phyloP scores from a whole-genome alignment of 306 rosid species.

The Hippophae tibetana region DNA sequence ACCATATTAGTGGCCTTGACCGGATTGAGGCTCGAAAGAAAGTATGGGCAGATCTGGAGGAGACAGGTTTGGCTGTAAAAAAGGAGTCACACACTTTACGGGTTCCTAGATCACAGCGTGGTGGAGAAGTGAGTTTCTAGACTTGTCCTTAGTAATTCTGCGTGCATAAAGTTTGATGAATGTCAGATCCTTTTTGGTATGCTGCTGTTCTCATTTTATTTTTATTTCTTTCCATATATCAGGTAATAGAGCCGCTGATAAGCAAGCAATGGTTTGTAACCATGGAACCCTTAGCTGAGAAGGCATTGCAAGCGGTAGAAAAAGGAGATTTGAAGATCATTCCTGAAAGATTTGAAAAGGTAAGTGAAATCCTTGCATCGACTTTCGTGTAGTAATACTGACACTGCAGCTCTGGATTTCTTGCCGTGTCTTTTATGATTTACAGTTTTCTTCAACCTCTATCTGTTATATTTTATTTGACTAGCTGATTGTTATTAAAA shows the following conservation, averaged over 20 bases:
- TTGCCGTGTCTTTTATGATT: no score
- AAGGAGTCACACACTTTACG: constrained; percentile 79
- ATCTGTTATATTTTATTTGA: neutral
- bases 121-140: constrained; percentile 76
- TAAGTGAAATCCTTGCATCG: constrained; percentile 17
- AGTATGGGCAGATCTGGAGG: constrained; percentile 92
- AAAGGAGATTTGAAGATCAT: constrained; percentile 70
- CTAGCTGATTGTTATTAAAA: neutral
- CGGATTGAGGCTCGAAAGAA: constrained; percentile 93
- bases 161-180: constrained; percentile 7
- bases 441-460: no score
- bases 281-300: constrained; percentile 92
- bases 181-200: constrained; percentile 10
- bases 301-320: constrained; percentile 75
- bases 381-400: neutral
- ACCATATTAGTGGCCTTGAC: constrained; percentile 68
- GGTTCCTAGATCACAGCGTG: constrained; percentile 98
- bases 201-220: neutral
- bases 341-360: constrained; percentile 96
- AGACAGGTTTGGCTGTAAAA: constrained; percentile 74
- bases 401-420: no score
- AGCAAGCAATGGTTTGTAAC: constrained; percentile 98
- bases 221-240: constrained; percentile 24
- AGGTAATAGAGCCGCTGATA: constrained; percentile 92
- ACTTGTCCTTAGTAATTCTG: constrained; percentile 7